A percentile compares a stretch with the other conserved stretches of the same genome.
Evolutionary conservation across 2,329 filamentous ascomycete species (phyloP).

Genomic region (Ascochyta clinopodiicola): DNA sequence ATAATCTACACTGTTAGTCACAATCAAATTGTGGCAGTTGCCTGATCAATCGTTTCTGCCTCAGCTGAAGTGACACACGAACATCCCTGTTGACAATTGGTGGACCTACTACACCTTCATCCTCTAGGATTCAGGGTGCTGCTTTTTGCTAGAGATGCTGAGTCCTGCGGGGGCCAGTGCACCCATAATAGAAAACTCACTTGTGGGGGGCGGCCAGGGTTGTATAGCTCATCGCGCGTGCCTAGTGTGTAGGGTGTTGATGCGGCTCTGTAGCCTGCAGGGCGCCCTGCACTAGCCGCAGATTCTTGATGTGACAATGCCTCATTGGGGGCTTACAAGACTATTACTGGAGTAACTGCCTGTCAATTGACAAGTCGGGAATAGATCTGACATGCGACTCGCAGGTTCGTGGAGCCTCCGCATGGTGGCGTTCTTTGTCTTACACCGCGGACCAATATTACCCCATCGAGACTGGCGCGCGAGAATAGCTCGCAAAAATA

Average conservation of each 20-base stretch:
- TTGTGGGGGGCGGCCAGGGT: not conserved
- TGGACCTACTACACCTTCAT: not conserved
- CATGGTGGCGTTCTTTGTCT: constrained; percentile 9
- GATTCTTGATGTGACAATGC: not conserved
- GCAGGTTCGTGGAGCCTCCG: not conserved
- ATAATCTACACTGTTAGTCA: not conserved
- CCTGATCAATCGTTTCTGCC: not conserved
- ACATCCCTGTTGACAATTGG: not conserved
- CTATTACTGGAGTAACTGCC: not conserved
- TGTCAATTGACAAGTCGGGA: not conserved
- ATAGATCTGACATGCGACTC: constrained; percentile 1
- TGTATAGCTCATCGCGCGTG: constrained; percentile 1
- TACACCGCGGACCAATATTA: constrained; percentile 3
- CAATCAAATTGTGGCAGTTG: not conserved
- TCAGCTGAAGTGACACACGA: not conserved
- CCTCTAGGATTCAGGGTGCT: not conserved
- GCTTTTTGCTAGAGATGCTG: not conserved
- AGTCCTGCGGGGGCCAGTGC: not conserved
- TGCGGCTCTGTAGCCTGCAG: constrained; percentile 10
- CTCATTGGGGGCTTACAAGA: not conserved
- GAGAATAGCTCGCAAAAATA: constrained; percentile 15
- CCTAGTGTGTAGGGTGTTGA: constrained; percentile 13
- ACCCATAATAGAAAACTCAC: not conserved
- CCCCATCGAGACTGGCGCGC: constrained; percentile 1
- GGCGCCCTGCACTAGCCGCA: constrained; percentile 8